Evolutionary conservation across 306 rosid genomes (phyloP).

Genomic region (Purshia tridentata): DNA sequence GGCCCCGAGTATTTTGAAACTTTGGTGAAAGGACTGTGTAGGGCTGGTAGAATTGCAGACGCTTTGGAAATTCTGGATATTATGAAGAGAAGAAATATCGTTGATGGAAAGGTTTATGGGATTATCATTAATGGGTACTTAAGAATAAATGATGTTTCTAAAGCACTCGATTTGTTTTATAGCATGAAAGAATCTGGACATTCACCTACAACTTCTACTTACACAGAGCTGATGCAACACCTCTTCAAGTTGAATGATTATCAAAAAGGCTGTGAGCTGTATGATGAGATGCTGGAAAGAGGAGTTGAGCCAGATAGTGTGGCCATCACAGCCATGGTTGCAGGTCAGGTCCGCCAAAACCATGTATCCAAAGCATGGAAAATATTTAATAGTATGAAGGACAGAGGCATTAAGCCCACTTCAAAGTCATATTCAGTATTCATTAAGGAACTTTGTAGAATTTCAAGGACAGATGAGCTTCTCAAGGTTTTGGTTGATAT

Average conservation of each 20-base stretch:
- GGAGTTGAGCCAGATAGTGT: constrained; percentile 62
- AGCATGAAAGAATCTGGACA: constrained; percentile 61
- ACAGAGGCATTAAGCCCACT: constrained; percentile 56
- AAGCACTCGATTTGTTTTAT: constrained; percentile 62
- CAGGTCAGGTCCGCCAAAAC: constrained; percentile 64
- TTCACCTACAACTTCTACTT: constrained; percentile 53
- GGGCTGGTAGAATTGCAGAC: constrained; percentile 57
- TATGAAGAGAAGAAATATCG: constrained; percentile 48
- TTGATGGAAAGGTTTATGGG: constrained; percentile 54
- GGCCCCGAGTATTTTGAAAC: constrained; percentile 57
- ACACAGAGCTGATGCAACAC: constrained; percentile 75
- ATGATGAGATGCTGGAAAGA: constrained; percentile 68
- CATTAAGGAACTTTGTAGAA: constrained; percentile 76
- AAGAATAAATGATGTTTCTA: constrained; percentile 42
- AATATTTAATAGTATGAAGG: constrained; percentile 56
- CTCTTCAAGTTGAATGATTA: constrained; percentile 53
- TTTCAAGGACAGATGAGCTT: constrained; percentile 67
- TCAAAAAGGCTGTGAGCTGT: constrained; percentile 63
- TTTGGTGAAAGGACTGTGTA: constrained; percentile 76
- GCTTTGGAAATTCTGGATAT: constrained; percentile 74
- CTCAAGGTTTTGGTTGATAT: constrained; percentile 63
- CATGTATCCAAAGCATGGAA: constrained; percentile 65
- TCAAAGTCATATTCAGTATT: constrained; percentile 62
- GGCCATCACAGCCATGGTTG: constrained; percentile 78
- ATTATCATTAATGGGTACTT: constrained; percentile 66